Conservation (phyloP, 768 basidiomycete genomes). For the Tremella mesenterica region DNA sequence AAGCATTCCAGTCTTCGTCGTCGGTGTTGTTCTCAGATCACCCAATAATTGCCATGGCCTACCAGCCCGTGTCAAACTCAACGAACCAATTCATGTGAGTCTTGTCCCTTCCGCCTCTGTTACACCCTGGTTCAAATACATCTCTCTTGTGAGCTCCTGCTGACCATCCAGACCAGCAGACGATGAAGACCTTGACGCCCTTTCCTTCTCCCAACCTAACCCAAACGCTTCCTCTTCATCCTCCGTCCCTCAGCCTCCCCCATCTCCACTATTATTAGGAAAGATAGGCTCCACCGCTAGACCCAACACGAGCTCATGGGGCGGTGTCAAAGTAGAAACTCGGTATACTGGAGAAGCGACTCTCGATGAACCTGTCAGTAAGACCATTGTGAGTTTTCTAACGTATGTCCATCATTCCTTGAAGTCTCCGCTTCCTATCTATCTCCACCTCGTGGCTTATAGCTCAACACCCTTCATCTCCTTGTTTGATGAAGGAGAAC, state of each 20-base stretch:
- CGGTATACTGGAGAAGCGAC: conserved; percentile 80
- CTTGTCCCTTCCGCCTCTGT: not conserved
- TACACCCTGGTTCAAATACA: not conserved
- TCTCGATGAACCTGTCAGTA: conserved; percentile 80
- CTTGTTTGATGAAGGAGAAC: not conserved
- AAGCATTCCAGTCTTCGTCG: no score
- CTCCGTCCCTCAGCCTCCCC: conserved; percentile 6
- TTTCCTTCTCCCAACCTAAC: conserved; percentile 36
- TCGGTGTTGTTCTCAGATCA: no score
- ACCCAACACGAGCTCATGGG: conserved; percentile 40
- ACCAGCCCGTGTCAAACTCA: conserved; percentile 13
- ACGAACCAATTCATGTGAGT: conserved; percentile 31
- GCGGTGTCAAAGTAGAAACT: conserved; percentile 81
- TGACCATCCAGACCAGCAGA: conserved; percentile 38
- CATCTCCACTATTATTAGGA: conserved; percentile 17
- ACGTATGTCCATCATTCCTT: no score
- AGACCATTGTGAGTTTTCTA: conserved; percentile 66
- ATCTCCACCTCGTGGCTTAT: no score
- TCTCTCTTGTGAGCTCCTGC: not conserved
- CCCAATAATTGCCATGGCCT: conserved; percentile 15
- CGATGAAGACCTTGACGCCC: conserved; percentile 42
- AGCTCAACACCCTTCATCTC: no score
- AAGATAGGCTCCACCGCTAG: conserved; percentile 26
- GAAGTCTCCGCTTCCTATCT: no score
- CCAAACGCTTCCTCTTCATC: conserved; percentile 6